Base-by-base conservation (phyloP, 306 rosid species). In the Castanea sativa region DNA sequence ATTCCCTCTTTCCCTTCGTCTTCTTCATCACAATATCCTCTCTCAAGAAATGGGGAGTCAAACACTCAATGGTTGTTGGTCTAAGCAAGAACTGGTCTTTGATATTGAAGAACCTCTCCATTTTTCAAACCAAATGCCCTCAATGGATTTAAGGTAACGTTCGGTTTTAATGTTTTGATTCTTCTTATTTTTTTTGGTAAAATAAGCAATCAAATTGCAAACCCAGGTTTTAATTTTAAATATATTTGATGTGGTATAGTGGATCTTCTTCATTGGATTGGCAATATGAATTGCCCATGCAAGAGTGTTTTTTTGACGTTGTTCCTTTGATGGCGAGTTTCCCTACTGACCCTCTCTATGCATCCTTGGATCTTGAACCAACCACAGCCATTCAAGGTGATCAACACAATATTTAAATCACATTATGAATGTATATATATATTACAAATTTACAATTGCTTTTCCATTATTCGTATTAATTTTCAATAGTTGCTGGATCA, bases 111-210 rank as follows among this genome's bases (percentile, higher is more conserved):
- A 73, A 0, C 85, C 86, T 5, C 79, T 79, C 74, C 74, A 78
- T 27, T 72, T 59, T n/a, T 18, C 85, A 0, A 63, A 12, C 35
- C 83, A 83, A 12, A 77, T 77, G 33, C 67, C 89, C 69, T 71
- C 86, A 2, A 23, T 55, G 56, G 83, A 75, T 67, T 69, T 77
- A 83, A 78, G 90, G 92, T 89, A 49, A 32, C 7, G 35, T 73
- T 20, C 1, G 52, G 32, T 12, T 1, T 45, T 3, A 29, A 29
- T 19, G 30, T 29, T 29, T 9, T 11, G 21, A 64, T 18, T 13
- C 25, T 55, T 70, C 59, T 23, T 30, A 3, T 30, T 30, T 30
- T 30, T 73, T 7, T 23, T 55, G 32, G 30, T 43, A 13, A 51
- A 32, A 30, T 29, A 0, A 32, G 41, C 16, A 12, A 29, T 29